phyloP scores from a whole-genome alignment of 768 basidiomycete species.

The Xerocomellus amylosporus region DNA sequence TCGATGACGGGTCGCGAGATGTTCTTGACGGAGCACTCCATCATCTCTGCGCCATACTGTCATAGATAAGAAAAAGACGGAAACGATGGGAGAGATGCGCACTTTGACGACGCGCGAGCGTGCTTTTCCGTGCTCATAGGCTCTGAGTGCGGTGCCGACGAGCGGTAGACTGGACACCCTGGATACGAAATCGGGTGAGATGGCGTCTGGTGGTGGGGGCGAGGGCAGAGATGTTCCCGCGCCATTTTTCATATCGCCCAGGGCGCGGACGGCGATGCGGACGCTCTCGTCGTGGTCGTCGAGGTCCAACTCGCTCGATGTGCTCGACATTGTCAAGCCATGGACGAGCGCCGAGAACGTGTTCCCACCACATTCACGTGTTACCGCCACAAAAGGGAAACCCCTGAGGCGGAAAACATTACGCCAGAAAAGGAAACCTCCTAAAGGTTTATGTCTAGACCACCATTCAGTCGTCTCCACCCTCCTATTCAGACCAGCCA shows the following conservation, averaged over 20 bases:
- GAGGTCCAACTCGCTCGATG: slow-evolving; percentile 23
- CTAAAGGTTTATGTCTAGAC: background rate
- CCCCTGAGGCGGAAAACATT: background rate
- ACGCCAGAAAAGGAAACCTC: slow-evolving; percentile 7
- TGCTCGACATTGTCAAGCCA: slow-evolving; percentile 9
- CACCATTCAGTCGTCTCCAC: background rate
- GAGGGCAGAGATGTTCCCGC: slow-evolving; percentile 13
- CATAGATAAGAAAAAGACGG: slow-evolving; percentile 11
- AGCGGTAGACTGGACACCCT: slow-evolving; percentile 70
- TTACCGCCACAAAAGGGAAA: slow-evolving; percentile 9
- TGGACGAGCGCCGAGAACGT: slow-evolving; percentile 2
- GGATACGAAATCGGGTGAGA: slow-evolving; percentile 39
- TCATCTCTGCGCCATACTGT: slow-evolving; percentile 87
- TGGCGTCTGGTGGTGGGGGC: slow-evolving; percentile 9
- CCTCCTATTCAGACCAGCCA: slow-evolving; percentile 9
- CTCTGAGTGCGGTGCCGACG: slow-evolving; percentile 66
- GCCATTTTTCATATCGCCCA: slow-evolving; percentile 74
- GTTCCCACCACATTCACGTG: slow-evolving; percentile 26
- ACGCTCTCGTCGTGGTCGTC: slow-evolving; percentile 72
- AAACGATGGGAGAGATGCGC: slow-evolving; percentile 10
- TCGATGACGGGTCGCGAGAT: slow-evolving; percentile 82
- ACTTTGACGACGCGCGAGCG: slow-evolving; percentile 85
- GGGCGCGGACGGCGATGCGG: slow-evolving; percentile 71
- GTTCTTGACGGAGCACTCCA: slow-evolving; percentile 79
- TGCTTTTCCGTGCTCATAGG: slow-evolving; percentile 81